Evolutionary conservation across 352 stramenopile species (phyloP), one percentile per base, ranked within the genome.

Genomic region (Phytophthora tubulina): DNA sequence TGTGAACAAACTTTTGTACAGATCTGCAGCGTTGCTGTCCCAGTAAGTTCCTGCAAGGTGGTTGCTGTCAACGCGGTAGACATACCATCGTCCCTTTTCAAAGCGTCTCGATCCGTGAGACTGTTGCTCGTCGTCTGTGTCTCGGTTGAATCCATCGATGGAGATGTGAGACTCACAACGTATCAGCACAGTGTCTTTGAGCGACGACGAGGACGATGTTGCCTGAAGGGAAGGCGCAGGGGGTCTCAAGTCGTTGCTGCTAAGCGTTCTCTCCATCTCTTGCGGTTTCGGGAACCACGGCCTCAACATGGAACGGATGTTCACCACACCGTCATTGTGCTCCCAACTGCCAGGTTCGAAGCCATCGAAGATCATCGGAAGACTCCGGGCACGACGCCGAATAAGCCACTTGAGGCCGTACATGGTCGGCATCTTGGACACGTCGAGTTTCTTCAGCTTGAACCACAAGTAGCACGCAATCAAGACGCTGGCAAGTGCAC

Each of bases 31-130:
- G 33, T 91, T 83, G 49, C 71, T 75, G 58, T 95, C 82, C 80
- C 84, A 92, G 54, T 85, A 88, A 1, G 84, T 95, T 3, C 87
- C 87, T 6, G 83, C 78, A 39, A 95, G 71, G 65, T 95, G 87
- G 71, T 95, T 95, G 42, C 75, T 86, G 35, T 88, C 78, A 14
- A 95, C 82, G 35, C 87, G 85, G 45, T 95, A 92, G 42, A 95
- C 85, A 59, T 95, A 92, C 87, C 87, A 95, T 8, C 76, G 81
- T 10, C 87, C 87, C 53, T 86, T 88, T 55, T 81, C 59, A 52
- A 90, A 89, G 49, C 70, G 66, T 30, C 63, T 71, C 6, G 56
- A 50, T 6, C 38, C 27, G 2, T 62, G 54, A 30, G 57, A 13
- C 35, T 79, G 70, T 32, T 83, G 63, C 13, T 80, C 62, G 52